Evolutionary conservation across 805 yeast genomes (phyloP), one percentile per base, ranked within the genome.

Genomic region (Saturnispora zaruensis): DNA sequence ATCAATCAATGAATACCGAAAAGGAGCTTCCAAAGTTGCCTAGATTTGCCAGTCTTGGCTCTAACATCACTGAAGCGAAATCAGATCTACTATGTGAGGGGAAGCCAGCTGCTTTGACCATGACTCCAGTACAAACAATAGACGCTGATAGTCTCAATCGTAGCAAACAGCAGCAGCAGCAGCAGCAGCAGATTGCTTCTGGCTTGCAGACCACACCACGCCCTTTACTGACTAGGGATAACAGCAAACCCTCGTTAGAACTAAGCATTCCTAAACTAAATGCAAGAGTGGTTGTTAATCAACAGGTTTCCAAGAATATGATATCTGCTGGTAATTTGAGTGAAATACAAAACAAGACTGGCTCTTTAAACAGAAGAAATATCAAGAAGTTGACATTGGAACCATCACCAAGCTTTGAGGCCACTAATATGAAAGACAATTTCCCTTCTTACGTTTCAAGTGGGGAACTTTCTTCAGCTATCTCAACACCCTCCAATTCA

Each of bases 351-450:
- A 40, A 50, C 58, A 3, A 60, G 52, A 26, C 57, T 26, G 76
- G 70, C 57, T 70, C 83, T 1, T 59, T 81, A 50, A 77, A 76
- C 54, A 69, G 86, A 55, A 68, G 78, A 50, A 83, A 83, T 57
- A 63, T 80, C 55, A 83, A 83, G 62, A 72, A 78, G 53, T 67
- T 81, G 36, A 74, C 78, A 7, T 63, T 82, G 9, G 52, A 57
- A 24, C 48, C 60, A 20, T 49, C 41, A 23, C 20, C 38, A 37
- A 20, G 26, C 11, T 20, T 42, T n/a, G 38, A 34, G 24, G 24
- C 20, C 6, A 20, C 7, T 16, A 36, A 36, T 23, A 26, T 21
- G 6, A 21, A 44, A 24, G 32, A 37, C 11, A 21, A 18, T 4
- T 8, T n/a, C n/a, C n/a, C 40, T 13, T 25, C 41, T 18, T 11